Percentiles rank a stretch among this genome's conserved stretches.
Evolutionary conservation across 179 eudicot species (phyloP).

Genomic region (Sideroxylon spinosum): DNA sequence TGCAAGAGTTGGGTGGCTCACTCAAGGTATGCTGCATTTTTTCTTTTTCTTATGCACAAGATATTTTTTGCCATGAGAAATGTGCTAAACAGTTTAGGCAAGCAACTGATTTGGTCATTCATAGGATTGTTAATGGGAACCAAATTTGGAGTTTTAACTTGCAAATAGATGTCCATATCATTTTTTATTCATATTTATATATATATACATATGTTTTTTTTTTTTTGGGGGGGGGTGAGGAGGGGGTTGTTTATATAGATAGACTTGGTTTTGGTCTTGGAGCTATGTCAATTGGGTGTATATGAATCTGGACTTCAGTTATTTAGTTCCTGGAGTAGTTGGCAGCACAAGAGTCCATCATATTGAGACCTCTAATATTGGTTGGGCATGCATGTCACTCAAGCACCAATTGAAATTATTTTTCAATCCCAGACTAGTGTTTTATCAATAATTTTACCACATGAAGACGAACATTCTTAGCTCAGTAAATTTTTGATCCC

Average conservation of each 20-base stretch:
- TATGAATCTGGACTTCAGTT: neutral
- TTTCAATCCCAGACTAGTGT: neutral
- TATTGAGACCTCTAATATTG: neutral
- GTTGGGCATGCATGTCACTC: neutral
- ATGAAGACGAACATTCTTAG: neutral
- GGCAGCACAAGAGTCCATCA: neutral
- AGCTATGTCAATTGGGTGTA: neutral
- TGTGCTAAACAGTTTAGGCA: neutral
- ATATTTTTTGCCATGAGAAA: neutral
- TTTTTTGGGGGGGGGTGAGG: neutral
- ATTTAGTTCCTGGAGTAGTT: neutral
- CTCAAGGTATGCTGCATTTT: conserved; percentile 43
- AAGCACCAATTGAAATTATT: too few species aligned
- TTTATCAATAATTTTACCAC: neutral
- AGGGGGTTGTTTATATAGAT: neutral
- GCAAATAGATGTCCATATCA: neutral
- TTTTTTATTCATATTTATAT: too few species aligned
- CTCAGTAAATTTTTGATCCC: neutral
- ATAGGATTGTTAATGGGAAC: neutral
- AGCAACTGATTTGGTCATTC: too few species aligned
- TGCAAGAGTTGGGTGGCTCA: conserved; percentile 60
- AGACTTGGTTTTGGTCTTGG: neutral
- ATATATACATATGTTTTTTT: too few species aligned
- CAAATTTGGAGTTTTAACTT: neutral
- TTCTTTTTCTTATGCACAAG: neutral